phyloP scores from a whole-genome alignment of 2,329 filamentous ascomycete genomes.

The Diaporthe destruens region DNA sequence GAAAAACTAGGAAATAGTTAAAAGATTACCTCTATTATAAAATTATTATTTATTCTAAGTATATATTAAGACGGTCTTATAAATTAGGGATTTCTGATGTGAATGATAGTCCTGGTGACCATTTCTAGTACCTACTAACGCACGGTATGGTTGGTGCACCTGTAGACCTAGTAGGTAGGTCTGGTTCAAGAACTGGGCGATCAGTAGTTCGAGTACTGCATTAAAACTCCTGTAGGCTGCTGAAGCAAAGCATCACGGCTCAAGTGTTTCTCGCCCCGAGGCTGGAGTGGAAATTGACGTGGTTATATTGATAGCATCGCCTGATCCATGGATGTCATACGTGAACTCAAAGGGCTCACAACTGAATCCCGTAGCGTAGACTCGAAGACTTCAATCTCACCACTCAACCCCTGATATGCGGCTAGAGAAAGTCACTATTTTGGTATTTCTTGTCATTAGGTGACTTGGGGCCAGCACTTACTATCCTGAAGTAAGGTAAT shows the following conservation, averaged over 20 bases:
- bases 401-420: not conserved
- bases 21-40: too few species aligned
- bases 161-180: not conserved
- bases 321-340: not conserved
- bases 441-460: not conserved
- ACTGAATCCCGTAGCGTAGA: not conserved
- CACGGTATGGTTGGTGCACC: too few species aligned
- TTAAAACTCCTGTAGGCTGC: not conserved
- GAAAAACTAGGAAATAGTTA: too few species aligned
- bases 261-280: not conserved
- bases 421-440: not conserved
- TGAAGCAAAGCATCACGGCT: not conserved
- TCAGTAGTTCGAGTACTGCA: too few species aligned
- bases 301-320: not conserved
- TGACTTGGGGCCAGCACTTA: not conserved
- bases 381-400: not conserved
- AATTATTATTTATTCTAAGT: too few species aligned
- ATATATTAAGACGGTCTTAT: too few species aligned
- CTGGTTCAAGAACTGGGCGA: not conserved
- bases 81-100: too few species aligned
- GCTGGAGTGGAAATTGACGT: not conserved
- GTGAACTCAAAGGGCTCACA: not conserved
- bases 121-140: too few species aligned
- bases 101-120: too few species aligned
- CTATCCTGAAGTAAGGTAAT: conserved; percentile 2